Evolutionary conservation across 2,329 filamentous ascomycete genomes (phyloP), one percentile per base, ranked within the genome.

Genomic region (Tolypocladium pustulatum): DNA sequence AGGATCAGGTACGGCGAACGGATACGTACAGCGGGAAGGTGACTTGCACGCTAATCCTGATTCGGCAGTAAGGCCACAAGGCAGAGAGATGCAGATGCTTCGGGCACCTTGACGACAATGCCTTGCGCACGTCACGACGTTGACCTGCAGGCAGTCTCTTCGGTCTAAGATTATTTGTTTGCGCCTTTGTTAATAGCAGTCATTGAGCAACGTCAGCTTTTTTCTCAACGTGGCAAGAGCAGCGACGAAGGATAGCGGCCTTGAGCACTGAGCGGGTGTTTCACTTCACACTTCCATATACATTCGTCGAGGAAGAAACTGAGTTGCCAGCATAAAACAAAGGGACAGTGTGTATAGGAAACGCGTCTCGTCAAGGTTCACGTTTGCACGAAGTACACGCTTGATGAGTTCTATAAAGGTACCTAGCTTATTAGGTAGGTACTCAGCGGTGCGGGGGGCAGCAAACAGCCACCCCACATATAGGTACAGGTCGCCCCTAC

Each of bases 11-110:
- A 46, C 34, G 36, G n/a, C n/a, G n/a, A n/a, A n/a, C n/a, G 64
- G 62, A 68, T 68, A 69, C 66, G 65, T 67, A 62, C 61, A 58
- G 59, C 52, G 51, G 12, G 13, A 8, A 20, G 4, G 43, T 41
- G 46, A 37, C 27, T n/a, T 56, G 59, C 59, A 20, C 15, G 57
- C 61, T 61, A 62, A 67, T 62, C 69, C 67, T 63, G 64, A 67
- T 67, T 61, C 58, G 54, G 57, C 22, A 55, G 43, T 66, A 63
- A 71, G 69, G 70, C 70, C 66, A 65, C 64, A 70, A 70, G 67
- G 71, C 71, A 65, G 64, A 69, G n/a, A n/a, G n/a, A n/a, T n/a
- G n/a, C n/a, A n/a, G 52, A 67, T 49, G 34, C 46, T 20, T 27
- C 43, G 10, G n/a, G 20, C 10, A 34, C 49, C 49, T 32, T 4